Evolutionary conservation across 805 yeast genomes (phyloP).

Genomic region (Kregervanrija fluxuum): DNA sequence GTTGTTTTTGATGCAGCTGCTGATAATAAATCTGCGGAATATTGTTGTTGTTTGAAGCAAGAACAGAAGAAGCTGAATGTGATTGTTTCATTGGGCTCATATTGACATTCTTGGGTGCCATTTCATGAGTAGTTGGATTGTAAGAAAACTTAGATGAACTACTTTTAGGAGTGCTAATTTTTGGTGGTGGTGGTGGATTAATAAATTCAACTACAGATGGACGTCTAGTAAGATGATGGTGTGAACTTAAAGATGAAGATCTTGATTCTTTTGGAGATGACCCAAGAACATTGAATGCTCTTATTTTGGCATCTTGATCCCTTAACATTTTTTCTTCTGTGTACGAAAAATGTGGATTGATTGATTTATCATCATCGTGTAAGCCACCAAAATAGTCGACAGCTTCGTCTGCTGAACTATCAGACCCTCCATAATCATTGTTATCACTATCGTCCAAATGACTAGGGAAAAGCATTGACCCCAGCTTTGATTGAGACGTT

Average conservation of each 20-base stretch:
- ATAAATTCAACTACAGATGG: constrained; percentile 29
- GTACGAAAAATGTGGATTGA: constrained; percentile 49
- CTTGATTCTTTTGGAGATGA: constrained; percentile 23
- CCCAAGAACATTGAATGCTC: constrained; percentile 45
- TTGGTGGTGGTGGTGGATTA: constrained; percentile 34
- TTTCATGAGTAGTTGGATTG: constrained; percentile 23
- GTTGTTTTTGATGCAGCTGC: constrained; percentile 7
- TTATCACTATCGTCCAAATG: too few relatives aligned
- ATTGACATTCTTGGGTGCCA: constrained; percentile 9
- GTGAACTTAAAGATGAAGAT: constrained; percentile 19
- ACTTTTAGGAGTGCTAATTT: constrained; percentile 10
- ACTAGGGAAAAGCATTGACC: too few relatives aligned
- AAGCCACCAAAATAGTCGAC: constrained; percentile 5
- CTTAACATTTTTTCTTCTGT: constrained; percentile 57
- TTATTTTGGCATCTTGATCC: constrained; percentile 61
- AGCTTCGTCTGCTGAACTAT: constrained; percentile 8
- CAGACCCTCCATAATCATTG: neutral
- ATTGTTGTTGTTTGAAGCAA: neutral
- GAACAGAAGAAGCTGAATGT: neutral
- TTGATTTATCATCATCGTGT: constrained; percentile 7
- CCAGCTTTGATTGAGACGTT: too few relatives aligned
- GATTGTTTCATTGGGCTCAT: neutral
- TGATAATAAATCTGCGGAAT: neutral
- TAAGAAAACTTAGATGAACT: constrained; percentile 18
- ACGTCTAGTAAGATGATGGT: constrained; percentile 17